These are phyloP conservation scores for Alternaria panax DNA, from an alignment of 2,329 filamentous ascomycete species.

Conservation along the genomic window DNA sequence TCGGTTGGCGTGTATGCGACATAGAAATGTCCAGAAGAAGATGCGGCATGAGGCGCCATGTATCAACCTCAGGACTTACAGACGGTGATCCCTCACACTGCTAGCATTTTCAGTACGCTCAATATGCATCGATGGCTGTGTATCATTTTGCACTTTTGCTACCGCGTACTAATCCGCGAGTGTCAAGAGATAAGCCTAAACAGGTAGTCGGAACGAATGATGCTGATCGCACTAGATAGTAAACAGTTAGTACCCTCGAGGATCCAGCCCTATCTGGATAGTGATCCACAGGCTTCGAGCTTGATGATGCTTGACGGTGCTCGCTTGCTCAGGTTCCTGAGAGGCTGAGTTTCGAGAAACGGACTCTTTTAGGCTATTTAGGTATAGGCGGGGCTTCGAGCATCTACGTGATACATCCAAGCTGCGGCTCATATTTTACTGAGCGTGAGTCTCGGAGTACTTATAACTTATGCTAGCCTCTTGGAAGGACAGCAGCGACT, in stretches of 20 bases:
- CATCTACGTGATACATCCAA: not conserved
- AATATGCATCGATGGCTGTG: not conserved
- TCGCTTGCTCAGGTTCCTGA: not conserved
- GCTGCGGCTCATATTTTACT: not conserved
- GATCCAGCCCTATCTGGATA: not conserved
- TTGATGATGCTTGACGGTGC: not conserved
- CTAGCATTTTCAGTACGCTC: not conserved
- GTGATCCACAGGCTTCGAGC: not conserved
- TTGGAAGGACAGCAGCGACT: not conserved
- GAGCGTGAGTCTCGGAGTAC: not conserved
- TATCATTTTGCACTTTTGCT: not conserved
- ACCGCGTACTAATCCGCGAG: not conserved
- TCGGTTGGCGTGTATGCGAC: too few relatives aligned
- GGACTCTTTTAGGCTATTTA: not conserved
- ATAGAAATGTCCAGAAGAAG: too few relatives aligned
- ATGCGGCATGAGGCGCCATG: too few relatives aligned
- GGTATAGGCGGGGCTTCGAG: not conserved
- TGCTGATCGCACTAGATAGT: not conserved
- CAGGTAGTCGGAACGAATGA: not conserved
- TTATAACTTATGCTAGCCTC: not conserved
- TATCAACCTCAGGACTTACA: too few relatives aligned
- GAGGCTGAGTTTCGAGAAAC: not conserved
- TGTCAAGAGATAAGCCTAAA: not conserved
- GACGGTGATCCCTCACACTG: too few relatives aligned
- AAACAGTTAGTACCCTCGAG: not conserved